These are phyloP conservation scores for Aspergillus funiculosus DNA, from an alignment of 495 filamentous ascomycete species.

Conservation along the genomic window DNA sequence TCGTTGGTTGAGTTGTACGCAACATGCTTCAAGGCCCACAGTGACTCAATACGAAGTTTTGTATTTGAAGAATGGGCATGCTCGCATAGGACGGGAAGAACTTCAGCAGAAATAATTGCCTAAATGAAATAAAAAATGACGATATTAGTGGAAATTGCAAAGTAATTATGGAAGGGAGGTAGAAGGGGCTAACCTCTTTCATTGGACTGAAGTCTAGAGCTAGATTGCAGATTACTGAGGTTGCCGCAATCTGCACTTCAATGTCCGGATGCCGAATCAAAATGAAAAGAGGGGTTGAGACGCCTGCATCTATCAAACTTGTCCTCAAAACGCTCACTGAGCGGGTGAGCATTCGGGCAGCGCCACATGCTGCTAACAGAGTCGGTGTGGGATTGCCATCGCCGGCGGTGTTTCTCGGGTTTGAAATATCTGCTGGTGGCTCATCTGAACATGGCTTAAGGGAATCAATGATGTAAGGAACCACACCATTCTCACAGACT, in stretches of 20 bases:
- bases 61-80: constrained; percentile 74
- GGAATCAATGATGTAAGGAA: constrained; percentile 77
- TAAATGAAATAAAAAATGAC: constrained; percentile 30
- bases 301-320: constrained; percentile 75
- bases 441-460: constrained; percentile 54
- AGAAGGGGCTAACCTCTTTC: constrained; percentile 71
- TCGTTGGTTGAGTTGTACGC: constrained; percentile 60
- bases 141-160: background rate
- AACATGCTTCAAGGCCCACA: constrained; percentile 92
- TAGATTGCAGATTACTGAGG: constrained; percentile 74
- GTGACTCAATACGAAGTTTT: constrained; percentile 66
- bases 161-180: constrained; percentile 7
- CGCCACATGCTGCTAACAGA: constrained; percentile 78
- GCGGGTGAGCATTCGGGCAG: constrained; percentile 68
- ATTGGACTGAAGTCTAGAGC: constrained; percentile 84
- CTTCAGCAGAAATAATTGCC: constrained; percentile 68
- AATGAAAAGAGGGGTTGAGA: constrained; percentile 71
- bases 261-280: constrained; percentile 70
- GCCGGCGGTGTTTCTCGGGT: constrained; percentile 33
- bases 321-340: constrained; percentile 81
- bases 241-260: constrained; percentile 81
- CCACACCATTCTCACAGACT: constrained; percentile 72
- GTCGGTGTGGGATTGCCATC: constrained; percentile 55
- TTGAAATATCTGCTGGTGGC: constrained; percentile 26
- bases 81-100: constrained; percentile 70